A percentile compares a stretch with the other conserved stretches of the same genome.
Evolutionary conservation across 1,139 yeast species (phyloP).

Genomic region (Blastobotrys proliferans): DNA sequence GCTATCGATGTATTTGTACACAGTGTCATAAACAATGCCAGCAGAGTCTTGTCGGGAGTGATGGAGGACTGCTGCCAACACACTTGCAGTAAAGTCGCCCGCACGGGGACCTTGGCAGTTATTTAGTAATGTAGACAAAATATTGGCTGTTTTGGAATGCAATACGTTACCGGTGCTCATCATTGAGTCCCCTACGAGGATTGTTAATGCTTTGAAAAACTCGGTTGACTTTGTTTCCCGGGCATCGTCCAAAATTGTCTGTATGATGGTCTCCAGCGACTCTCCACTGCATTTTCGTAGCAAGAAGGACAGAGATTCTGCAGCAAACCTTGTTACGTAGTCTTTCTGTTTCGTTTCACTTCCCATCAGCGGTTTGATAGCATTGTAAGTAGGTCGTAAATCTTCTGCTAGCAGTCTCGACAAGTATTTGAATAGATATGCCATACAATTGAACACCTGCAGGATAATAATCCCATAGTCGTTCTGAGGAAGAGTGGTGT

Average conservation of each 20-base stretch:
- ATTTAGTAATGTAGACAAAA: slow-evolving; percentile 42
- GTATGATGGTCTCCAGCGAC: slow-evolving; percentile 46
- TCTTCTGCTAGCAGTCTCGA: slow-evolving; percentile 60
- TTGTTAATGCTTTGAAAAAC: slow-evolving; percentile 54
- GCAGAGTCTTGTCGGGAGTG: slow-evolving; percentile 60
- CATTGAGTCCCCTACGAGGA: slow-evolving; percentile 69
- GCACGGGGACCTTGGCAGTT: slow-evolving; percentile 3
- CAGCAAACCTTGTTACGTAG: slow-evolving; percentile 75
- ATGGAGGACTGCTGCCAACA: slow-evolving; percentile 46
- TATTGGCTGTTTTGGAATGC: slow-evolving; percentile 62
- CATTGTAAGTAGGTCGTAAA: slow-evolving; percentile 61
- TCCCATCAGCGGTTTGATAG: slow-evolving; percentile 60
- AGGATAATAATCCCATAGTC: slow-evolving; percentile 44
- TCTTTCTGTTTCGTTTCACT: slow-evolving; percentile 46
- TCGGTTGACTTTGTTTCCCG: slow-evolving; percentile 38
- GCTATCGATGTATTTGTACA: slow-evolving; percentile 22
- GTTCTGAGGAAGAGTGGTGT: slow-evolving; percentile 5
- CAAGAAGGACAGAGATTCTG: slow-evolving; percentile 85
- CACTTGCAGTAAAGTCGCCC: slow-evolving; percentile 20
- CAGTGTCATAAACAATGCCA: slow-evolving; percentile 36
- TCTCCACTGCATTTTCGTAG: slow-evolving; percentile 61
- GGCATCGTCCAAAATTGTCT: slow-evolving; percentile 50
- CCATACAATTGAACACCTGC: slow-evolving; percentile 79
- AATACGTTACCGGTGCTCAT: slow-evolving; percentile 66
- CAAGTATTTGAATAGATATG: slow-evolving; percentile 84